A percentile compares a stretch with the other conserved stretches of the same genome.
phyloP scores from a whole-genome alignment of 23 red algal species.

The Agarophyton chilense region DNA sequence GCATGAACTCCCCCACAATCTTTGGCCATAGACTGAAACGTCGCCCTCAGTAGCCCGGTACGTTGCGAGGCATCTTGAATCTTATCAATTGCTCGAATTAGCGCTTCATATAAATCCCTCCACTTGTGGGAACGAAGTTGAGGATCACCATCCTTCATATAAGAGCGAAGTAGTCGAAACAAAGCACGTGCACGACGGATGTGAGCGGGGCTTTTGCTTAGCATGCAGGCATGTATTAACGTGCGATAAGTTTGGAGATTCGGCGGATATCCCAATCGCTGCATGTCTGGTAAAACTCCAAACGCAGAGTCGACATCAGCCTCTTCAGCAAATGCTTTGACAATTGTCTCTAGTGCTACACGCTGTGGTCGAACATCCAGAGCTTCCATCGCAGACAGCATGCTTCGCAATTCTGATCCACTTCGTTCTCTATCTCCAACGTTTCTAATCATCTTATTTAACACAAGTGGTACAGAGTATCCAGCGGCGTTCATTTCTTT shows the following conservation, averaged over 20 bases:
- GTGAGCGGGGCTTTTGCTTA: constrained; percentile 22
- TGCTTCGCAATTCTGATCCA: constrained; percentile 56
- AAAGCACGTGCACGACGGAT: constrained; percentile 39
- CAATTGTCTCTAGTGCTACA: constrained; percentile 39
- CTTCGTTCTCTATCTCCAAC: constrained; percentile 50
- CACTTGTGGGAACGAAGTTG: constrained; percentile 28
- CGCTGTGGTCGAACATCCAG: constrained; percentile 47
- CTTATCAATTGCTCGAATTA: constrained; percentile 34
- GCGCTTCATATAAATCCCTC: constrained; percentile 52
- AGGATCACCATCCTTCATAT: constrained; percentile 21
- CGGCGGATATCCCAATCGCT: constrained; percentile 56
- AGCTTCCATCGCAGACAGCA: constrained; percentile 65
- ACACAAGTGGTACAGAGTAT: constrained; percentile 43
- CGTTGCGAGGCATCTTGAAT: not conserved
- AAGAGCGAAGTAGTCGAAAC: constrained; percentile 29
- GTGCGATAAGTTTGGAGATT: constrained; percentile 50
- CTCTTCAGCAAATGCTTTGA: constrained; percentile 46
- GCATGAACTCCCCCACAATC: constrained; percentile 7
- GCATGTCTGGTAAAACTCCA: constrained; percentile 57
- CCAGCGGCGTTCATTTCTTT: constrained; percentile 69
- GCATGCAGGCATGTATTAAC: constrained; percentile 43
- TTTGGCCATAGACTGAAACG: constrained; percentile 16
- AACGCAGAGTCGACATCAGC: constrained; percentile 47
- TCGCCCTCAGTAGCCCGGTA: not conserved
- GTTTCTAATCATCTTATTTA: constrained; percentile 57